Evolutionary conservation across 805 yeast species (phyloP).

Genomic region (Dipodascopsis uninucleata): DNA sequence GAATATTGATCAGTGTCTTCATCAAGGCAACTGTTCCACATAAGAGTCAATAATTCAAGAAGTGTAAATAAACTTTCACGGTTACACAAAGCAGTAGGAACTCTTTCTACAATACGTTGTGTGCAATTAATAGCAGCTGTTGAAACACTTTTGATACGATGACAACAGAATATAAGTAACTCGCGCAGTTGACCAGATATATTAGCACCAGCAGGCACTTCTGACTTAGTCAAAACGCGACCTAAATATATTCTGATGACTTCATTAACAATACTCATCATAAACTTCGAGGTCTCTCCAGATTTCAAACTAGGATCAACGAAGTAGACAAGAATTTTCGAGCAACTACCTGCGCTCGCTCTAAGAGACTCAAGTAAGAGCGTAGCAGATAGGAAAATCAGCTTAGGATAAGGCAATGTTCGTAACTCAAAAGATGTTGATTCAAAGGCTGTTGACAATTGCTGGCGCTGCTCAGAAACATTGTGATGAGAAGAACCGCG

Average conservation of each 20-base stretch:
- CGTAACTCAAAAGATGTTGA: constrained; percentile 51
- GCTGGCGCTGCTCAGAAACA: constrained; percentile 68
- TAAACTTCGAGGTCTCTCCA: constrained; percentile 62
- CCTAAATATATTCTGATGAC: constrained; percentile 39
- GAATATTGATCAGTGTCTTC: constrained; percentile 80
- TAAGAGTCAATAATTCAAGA: constrained; percentile 71
- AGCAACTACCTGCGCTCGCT: constrained; percentile 74
- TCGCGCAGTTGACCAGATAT: constrained; percentile 67
- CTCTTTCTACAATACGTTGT: constrained; percentile 55
- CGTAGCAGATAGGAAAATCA: constrained; percentile 84
- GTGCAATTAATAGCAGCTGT: constrained; percentile 76
- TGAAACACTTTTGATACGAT: constrained; percentile 70
- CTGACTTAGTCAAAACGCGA: constrained; percentile 46
- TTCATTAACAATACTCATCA: constrained; percentile 61
- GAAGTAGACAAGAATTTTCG: constrained; percentile 70
- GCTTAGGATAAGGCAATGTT: constrained; percentile 63
- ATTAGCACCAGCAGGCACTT: constrained; percentile 53
- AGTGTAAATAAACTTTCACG: constrained; percentile 68
- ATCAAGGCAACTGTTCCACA: constrained; percentile 77
- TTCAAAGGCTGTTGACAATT: constrained; percentile 41
- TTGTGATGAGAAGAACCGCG: constrained; percentile 84
- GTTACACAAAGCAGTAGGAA: constrained; percentile 80
- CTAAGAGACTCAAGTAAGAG: constrained; percentile 74
- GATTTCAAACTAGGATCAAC: constrained; percentile 80
- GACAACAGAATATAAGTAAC: constrained; percentile 69